Percentiles rank a stretch among this genome's conserved stretches.
Evolutionary conservation across 2,329 filamentous ascomycete genomes (phyloP).

Genomic region (Thermomyces lanuginosus): DNA sequence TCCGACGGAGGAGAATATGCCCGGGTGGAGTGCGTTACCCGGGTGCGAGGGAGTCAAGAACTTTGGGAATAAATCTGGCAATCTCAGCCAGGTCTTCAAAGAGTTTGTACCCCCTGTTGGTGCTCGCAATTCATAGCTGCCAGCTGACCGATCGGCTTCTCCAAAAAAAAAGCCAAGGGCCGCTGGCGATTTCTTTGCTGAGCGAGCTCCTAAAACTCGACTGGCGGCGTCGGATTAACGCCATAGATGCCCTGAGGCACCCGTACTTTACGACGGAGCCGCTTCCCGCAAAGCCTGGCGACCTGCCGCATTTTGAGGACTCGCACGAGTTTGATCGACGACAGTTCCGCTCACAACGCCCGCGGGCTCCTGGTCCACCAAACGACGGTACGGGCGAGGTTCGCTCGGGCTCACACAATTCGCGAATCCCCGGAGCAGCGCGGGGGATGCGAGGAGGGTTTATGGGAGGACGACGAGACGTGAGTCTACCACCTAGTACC

Average conservation of each 20-base stretch:
- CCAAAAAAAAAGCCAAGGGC: slow-evolving; percentile 37
- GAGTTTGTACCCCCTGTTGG: slow-evolving; percentile 35
- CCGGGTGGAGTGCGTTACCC: slow-evolving; percentile 68
- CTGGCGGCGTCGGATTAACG: slow-evolving; percentile 78
- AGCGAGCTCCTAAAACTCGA: slow-evolving; percentile 73
- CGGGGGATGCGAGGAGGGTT: too few species aligned
- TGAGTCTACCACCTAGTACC: too few species aligned
- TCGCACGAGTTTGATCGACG: slow-evolving; percentile 92
- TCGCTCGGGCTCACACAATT: too few species aligned
- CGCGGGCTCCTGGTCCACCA: slow-evolving; percentile 75
- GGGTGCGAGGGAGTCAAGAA: slow-evolving; percentile 58
- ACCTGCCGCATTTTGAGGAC: slow-evolving; percentile 83
- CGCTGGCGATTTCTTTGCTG: slow-evolving; percentile 61
- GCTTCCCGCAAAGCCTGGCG: slow-evolving; percentile 61
- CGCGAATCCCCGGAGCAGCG: too few species aligned
- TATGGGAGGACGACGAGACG: too few species aligned
- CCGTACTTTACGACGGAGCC: slow-evolving; percentile 74
- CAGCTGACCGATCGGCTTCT: neutral
- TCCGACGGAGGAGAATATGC: slow-evolving; percentile 82
- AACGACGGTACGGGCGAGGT: slow-evolving; percentile 69
- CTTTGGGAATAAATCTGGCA: slow-evolving; percentile 46
- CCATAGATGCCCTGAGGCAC: slow-evolving; percentile 81
- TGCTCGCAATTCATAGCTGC: neutral
- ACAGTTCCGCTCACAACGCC: slow-evolving; percentile 75
- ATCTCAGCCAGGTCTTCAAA: slow-evolving; percentile 57